Base-by-base conservation (phyloP, 73 alveolate species). In the Blepharisma japonicum region DNA sequence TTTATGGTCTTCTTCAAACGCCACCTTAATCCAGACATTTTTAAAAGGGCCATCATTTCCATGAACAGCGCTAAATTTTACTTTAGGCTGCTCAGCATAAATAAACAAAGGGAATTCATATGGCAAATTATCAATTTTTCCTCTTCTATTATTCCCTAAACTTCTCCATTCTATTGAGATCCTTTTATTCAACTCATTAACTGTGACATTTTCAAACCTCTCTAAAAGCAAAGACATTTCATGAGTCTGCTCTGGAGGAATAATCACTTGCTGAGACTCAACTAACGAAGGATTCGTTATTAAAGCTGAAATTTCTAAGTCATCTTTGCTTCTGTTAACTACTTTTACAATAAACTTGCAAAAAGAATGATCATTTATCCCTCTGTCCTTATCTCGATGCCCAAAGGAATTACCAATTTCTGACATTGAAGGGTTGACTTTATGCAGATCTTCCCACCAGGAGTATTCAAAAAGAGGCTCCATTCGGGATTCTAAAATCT, bases 361-460 rank as follows among this genome's bases (percentile, higher is more conserved):
- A 25, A 18, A 61, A 1, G 74, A 39, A 25, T 39, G 11, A 25
- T 61, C 74, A 5, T 61, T 61, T 1, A 61, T 20, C 4, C 74
- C 74, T 61, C 11, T 2, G 74, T 61, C 74, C 23, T 61, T 39
- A 14, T 8, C 39, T 18, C 74, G 39, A 2, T 61, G 14, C 23
- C n/a, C 11, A 39, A 61, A 61, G 14, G 74, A 14, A 5, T 61
- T n/a, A 48, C 74, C 14, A 14, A 14, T 61, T 61, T 61, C 74
- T 61, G 74, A 61, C 74, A 61, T 61, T 14, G 74, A 61, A 61
- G 74, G 74, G 4, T 61, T 61, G 48, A 61, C 23, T 14, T 61
- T 39, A 14, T 39, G 14, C 0, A 61, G 46, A 2, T n/a, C 18
- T 61, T 25, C 23, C 39, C 23, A 39, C 74, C 74, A 61, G 11